phyloP scores from a whole-genome alignment of 306 rosid genomes.

The Gastrolobium bilobum region DNA sequence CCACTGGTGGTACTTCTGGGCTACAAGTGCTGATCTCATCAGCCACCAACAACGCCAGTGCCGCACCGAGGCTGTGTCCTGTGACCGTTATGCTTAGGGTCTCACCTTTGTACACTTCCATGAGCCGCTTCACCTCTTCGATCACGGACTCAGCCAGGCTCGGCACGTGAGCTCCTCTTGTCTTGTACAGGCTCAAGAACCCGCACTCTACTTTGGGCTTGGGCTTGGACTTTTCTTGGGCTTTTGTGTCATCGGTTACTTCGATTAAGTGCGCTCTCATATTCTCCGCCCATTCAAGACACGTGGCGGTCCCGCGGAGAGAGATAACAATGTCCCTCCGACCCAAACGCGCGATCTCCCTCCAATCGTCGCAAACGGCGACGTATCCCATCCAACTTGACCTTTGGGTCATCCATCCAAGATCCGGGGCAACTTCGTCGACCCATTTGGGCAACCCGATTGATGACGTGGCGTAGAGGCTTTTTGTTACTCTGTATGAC shows the following conservation, averaged over 20 bases:
- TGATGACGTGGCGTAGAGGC: slow-evolving; percentile 86
- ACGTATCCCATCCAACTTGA: slow-evolving; percentile 93
- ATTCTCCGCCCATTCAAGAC: slow-evolving; percentile 95
- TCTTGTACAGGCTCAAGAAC: slow-evolving; percentile 76
- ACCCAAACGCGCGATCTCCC: slow-evolving; percentile 85
- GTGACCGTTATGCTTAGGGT: slow-evolving; percentile 80
- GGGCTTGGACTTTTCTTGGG: background rate
- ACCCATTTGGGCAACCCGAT: slow-evolving; percentile 83
- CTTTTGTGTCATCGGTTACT: background rate
- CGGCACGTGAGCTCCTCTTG: slow-evolving; percentile 70
- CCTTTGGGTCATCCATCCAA: slow-evolving; percentile 96
- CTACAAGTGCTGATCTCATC: slow-evolving; percentile 66
- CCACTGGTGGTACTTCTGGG: slow-evolving; percentile 64
- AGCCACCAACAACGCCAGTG: slow-evolving; percentile 78
- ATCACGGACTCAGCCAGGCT: slow-evolving; percentile 77
- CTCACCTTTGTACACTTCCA: slow-evolving; percentile 74
- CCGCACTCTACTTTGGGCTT: slow-evolving; percentile 82
- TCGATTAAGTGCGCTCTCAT: slow-evolving; percentile 71
- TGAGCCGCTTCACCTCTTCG: slow-evolving; percentile 73
- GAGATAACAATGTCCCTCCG: slow-evolving; percentile 87
- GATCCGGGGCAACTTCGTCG: slow-evolving; percentile 81
- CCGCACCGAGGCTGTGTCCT: slow-evolving; percentile 92
- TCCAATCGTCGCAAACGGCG: slow-evolving; percentile 80
- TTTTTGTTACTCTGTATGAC: slow-evolving; percentile 77
- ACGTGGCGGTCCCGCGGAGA: slow-evolving; percentile 91